These are phyloP conservation scores for Fusarium newnesense DNA, from an alignment of 2,329 filamentous ascomycete species.

Conservation along the genomic window DNA sequence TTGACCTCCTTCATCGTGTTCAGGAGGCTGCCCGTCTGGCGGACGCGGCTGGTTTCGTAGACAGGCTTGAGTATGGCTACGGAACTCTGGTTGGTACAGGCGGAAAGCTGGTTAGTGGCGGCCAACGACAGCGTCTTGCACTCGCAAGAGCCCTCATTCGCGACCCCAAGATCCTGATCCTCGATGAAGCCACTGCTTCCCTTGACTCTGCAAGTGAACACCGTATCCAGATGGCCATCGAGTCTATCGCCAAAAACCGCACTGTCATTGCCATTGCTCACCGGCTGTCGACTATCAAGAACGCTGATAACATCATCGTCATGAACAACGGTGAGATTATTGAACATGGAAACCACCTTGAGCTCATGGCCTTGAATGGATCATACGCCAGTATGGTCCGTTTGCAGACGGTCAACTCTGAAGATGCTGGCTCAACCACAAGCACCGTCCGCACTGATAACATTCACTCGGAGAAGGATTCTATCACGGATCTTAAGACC, in stretches of 20 bases:
- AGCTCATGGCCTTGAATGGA: constrained; percentile 62
- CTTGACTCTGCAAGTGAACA: constrained; percentile 68
- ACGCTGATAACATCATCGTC: constrained; percentile 75
- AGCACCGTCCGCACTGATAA: constrained; percentile 55
- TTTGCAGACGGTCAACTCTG: constrained; percentile 52
- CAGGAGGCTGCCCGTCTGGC: constrained; percentile 65
- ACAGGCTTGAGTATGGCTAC: constrained; percentile 63
- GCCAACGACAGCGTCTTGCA: constrained; percentile 69
- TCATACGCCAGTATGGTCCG: constrained; percentile 65
- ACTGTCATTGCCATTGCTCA: constrained; percentile 76
- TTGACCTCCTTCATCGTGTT: constrained; percentile 63
- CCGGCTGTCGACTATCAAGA: constrained; percentile 68
- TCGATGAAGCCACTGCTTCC: constrained; percentile 71
- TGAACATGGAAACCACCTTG: constrained; percentile 72
- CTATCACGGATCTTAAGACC: constrained; percentile 46
- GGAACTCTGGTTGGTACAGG: constrained; percentile 63
- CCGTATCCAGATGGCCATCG: constrained; percentile 62
- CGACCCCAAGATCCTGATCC: constrained; percentile 66
- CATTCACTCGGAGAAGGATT: constrained; percentile 53
- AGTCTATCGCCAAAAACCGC: constrained; percentile 59
- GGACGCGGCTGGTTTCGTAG: constrained; percentile 67
- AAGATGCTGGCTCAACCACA: constrained; percentile 45
- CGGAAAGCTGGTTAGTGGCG: constrained; percentile 66
- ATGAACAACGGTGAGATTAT: constrained; percentile 68
- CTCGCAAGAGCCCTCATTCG: constrained; percentile 67